Base-by-base conservation (phyloP, 2,329 filamentous ascomycete genomes). In the Colletotrichum chlorophyti region DNA sequence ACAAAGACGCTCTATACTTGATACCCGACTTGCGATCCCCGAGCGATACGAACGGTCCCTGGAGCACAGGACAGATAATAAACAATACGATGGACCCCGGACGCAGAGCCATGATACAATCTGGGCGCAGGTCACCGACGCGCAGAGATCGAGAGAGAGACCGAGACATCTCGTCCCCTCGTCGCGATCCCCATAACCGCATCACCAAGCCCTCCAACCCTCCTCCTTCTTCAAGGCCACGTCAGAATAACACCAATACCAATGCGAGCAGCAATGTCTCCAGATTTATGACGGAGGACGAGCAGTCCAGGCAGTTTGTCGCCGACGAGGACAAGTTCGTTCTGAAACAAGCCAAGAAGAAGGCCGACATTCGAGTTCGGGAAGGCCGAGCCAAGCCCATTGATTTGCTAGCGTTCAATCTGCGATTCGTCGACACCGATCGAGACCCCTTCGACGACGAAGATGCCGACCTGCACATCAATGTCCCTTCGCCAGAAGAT, bases 281-380 rank as follows among this genome's bases (percentile, higher is more conserved):
- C n/a, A 74, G 70, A 51, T 84, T 82, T 65, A 75, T 91, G 61
- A 89, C 89, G 57, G 85, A 92, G 70, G 90, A 93, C 67, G 88
- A 93, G 69, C 89, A 92, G 69, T 90, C 88, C 64, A 82, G 87
- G 23, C 84, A 89, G 69, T 99, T 95, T 82, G 91, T 98, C 17
- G 91, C 94, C 49, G 91, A 96, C 67, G 95, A 99, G 74, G 95
- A 99, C 77, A 88, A 90, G 64, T 99, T 99, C 69, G 95, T 98
- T 54, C 79, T 99, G 69, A 93, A 93, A 74, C 95, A 99, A 76
- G 90, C 94, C 42, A 99, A 98, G 82, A 98, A 96, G 80, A 98
- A 97, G 79, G 94, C 95, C 37, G 91, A 93, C 64, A 96, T 99
- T 65, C 89, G 95, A 35, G 93, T 98, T 41, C 91, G 93, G 66